These are phyloP conservation scores for Asclepias syriaca DNA, from an alignment of 257 asterid species.

Conservation along the genomic window DNA sequence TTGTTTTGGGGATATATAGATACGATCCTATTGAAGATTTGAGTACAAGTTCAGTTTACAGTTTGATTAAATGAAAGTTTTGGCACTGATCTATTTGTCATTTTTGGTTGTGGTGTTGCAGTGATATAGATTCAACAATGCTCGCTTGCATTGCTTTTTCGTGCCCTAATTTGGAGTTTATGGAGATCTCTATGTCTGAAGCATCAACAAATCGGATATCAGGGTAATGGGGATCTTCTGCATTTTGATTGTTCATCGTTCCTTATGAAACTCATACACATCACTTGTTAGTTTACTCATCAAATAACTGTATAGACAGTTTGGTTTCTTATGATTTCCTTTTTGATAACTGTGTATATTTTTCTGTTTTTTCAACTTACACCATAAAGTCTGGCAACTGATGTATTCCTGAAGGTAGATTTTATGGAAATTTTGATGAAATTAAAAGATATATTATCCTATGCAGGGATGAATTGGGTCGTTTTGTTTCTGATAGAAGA, in stretches of 20 bases:
- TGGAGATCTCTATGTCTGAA: conserved; percentile 67
- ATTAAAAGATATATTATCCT: conserved; percentile 4
- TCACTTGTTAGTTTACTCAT: not conserved
- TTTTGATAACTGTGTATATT: not conserved
- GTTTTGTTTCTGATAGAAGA: conserved; percentile 72
- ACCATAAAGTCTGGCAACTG: not conserved
- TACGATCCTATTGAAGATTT: not conserved
- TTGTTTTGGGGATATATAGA: not conserved
- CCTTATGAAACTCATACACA: not conserved
- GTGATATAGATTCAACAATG: conserved; percentile 81
- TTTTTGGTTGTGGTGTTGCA: conserved; percentile 40
- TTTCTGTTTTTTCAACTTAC: not conserved
- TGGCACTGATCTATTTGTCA: conserved; percentile 20
- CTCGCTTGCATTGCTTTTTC: conserved; percentile 96
- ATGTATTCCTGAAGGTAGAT: not conserved
- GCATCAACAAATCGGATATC: conserved; percentile 66
- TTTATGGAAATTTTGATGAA: not conserved
- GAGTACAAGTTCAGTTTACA: not conserved
- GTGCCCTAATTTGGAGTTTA: conserved; percentile 69
- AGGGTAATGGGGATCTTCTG: conserved; percentile 44
- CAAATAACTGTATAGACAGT: not conserved
- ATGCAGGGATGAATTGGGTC: conserved; percentile 84
- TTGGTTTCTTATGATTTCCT: not conserved
- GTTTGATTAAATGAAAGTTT: not conserved
- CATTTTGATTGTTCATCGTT: not conserved